phyloP scores from a whole-genome alignment of 2,329 filamentous ascomycete species.

The Drechslera avenae region DNA sequence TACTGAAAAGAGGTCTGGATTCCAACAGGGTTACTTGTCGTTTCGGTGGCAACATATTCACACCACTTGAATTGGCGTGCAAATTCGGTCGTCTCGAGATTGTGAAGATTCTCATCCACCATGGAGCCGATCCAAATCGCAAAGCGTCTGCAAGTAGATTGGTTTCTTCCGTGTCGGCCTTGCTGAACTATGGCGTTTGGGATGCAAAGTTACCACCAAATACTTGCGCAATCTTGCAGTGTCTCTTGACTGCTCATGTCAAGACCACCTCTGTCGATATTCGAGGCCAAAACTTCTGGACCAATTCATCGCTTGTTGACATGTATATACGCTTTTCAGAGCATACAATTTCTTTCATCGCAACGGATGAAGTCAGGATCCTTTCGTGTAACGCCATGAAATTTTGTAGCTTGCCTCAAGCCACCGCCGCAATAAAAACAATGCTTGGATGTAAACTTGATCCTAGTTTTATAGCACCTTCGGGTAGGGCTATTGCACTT shows the following conservation, averaged over 20 bases:
- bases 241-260: neutral
- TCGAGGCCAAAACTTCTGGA: neutral
- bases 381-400: neutral
- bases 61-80: neutral
- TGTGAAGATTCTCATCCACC: neutral
- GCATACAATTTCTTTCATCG: neutral
- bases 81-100: neutral
- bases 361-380: no score
- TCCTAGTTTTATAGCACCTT: no score
- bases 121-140: neutral
- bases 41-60: neutral
- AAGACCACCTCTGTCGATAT: accelerated
- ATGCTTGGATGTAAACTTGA: neutral
- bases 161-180: no score
- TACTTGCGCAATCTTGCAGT: neutral
- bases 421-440: neutral
- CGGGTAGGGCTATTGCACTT: no score
- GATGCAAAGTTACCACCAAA: neutral
- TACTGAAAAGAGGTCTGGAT: neutral
- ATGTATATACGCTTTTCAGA: neutral
- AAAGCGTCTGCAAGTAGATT: no score
- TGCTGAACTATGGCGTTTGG: neutral
- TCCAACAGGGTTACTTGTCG: neutral
- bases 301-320: neutral
- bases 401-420: neutral